Conservation (phyloP, 176 grass and related monocot genomes). For the Musa schizocarpa region DNA sequence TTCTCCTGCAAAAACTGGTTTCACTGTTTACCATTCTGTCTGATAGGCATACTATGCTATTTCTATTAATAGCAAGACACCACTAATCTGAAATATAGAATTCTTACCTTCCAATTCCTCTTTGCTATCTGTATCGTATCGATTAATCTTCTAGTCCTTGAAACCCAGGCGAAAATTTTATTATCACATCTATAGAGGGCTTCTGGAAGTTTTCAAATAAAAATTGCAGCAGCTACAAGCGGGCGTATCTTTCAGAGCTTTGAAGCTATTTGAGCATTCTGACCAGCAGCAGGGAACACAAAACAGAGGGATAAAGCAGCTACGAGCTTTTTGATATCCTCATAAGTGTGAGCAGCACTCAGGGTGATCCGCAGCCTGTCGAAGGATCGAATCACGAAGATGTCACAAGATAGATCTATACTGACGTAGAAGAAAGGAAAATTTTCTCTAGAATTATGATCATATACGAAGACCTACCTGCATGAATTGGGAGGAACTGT, state of each 20-base stretch:
- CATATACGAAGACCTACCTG: conserved; percentile 32
- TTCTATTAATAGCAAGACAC: not conserved
- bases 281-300: conserved; percentile 17
- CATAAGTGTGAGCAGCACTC: conserved; percentile 60
- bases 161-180: not conserved
- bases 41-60: not conserved
- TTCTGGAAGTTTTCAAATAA: not conserved
- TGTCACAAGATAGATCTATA: conserved; percentile 1
- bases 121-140: not conserved
- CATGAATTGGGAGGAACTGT: conserved; percentile 84
- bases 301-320: conserved; percentile 48
- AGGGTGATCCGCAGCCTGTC: conserved; percentile 71
- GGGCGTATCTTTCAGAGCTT: conserved; percentile 33
- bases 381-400: conserved; percentile 4
- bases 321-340: conserved; percentile 67
- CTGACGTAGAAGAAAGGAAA: not conserved
- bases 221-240: not conserved
- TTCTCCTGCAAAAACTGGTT: too few relatives aligned
- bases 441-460: not conserved
- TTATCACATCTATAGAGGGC: too few relatives aligned
- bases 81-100: not conserved
- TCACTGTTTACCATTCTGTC: too few relatives aligned
- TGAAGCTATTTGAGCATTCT: conserved; percentile 8
- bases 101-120: not conserved
- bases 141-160: not conserved